A percentile compares a stretch with the other conserved stretches of the same genome.
Conservation (phyloP, 2,329 filamentous ascomycete species). For the Tricladium varicosporioides region DNA sequence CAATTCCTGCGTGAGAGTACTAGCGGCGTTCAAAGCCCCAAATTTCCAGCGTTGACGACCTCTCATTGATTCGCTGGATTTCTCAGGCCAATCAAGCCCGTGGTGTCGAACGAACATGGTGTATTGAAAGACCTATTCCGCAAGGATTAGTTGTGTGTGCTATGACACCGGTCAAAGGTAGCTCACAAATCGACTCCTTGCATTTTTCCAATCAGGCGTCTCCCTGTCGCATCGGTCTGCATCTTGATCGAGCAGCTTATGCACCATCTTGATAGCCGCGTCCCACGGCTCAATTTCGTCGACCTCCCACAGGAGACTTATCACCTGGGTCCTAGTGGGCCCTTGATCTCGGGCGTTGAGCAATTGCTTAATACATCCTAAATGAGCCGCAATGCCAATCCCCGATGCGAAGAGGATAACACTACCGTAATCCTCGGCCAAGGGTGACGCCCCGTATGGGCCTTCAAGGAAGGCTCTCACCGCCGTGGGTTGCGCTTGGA, state of each 20-base stretch:
- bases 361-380: constrained; percentile 15
- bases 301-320: constrained; percentile 16
- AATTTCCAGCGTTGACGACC: constrained; percentile 15
- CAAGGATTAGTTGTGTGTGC: constrained; percentile 7
- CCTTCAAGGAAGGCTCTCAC: constrained; percentile 9
- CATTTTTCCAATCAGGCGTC: constrained; percentile 9
- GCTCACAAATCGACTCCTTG: constrained; percentile 13
- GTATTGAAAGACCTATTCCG: constrained; percentile 15
- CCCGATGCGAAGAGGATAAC: constrained; percentile 59
- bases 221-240: constrained; percentile 13
- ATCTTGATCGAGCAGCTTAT: constrained; percentile 17
- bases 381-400: constrained; percentile 15
- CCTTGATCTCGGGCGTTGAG: constrained; percentile 9
- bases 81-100: constrained; percentile 12
- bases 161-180: constrained; percentile 9
- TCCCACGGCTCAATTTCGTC: constrained; percentile 15
- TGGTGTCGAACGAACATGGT: constrained; percentile 15
- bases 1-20: constrained; percentile 10
- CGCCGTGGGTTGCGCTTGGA: constrained; percentile 10
- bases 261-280: constrained; percentile 15
- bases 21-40: constrained; percentile 12
- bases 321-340: constrained; percentile 7
- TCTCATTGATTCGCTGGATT: constrained; percentile 16
- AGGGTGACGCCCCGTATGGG: constrained; percentile 5
- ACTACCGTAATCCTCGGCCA: background rate